phyloP scores from a whole-genome alignment of 2,329 filamentous ascomycete genomes.

The Colletotrichum phormii region DNA sequence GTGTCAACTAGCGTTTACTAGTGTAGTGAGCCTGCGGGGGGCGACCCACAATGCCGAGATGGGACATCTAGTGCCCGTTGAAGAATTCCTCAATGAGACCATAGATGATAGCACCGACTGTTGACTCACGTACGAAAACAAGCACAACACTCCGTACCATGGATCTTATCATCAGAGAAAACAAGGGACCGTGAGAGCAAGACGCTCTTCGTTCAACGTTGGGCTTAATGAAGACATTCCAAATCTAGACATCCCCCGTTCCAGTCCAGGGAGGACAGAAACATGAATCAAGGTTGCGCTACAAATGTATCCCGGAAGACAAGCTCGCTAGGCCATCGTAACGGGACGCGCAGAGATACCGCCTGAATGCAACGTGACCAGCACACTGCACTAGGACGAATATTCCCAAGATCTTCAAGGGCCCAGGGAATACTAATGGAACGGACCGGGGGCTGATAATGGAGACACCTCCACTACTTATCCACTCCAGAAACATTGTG shows the following conservation, averaged over 20 bases:
- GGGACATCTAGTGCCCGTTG: background rate
- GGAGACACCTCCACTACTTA: conserved; percentile 5
- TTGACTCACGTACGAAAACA: background rate
- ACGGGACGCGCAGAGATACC: background rate
- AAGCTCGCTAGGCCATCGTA: background rate
- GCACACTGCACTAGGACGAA: conserved; percentile 11
- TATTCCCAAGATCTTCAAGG: conserved; percentile 5
- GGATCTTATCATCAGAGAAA: background rate
- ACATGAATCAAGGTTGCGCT: background rate
- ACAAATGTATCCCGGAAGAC: background rate
- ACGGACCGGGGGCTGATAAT: conserved; percentile 4
- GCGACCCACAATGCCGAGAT: conserved; percentile 13
- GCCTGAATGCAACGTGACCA: background rate
- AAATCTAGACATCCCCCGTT: background rate
- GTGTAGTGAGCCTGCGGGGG: conserved; percentile 5
- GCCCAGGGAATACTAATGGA: background rate
- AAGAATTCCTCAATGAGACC: conserved; percentile 8
- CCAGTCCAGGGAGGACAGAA: background rate
- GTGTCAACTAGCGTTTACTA: background rate
- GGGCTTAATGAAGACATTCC: background rate
- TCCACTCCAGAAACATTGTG: conserved; percentile 1
- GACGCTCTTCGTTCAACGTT: background rate
- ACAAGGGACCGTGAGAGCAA: too few species aligned
- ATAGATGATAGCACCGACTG: conserved; percentile 1
- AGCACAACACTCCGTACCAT: background rate